Percentiles rank a stretch among this genome's conserved stretches.
Evolutionary conservation across 495 filamentous ascomycete species (phyloP).

Genomic region (Penicillium roqueforti): DNA sequence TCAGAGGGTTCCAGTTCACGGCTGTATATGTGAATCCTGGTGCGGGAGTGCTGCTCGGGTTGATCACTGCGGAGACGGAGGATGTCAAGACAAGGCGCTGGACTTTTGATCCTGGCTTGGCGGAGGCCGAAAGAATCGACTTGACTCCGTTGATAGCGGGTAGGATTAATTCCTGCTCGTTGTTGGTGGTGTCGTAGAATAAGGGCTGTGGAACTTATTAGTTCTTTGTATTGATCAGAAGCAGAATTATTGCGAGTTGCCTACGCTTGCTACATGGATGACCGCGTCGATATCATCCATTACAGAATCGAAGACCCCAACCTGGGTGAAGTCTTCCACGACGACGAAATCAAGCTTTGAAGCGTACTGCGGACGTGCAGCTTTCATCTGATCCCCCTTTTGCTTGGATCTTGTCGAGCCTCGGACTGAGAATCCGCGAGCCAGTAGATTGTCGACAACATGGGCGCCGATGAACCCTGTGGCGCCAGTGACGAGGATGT

Average conservation of each 20-base stretch:
- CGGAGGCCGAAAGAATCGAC: conserved; percentile 29
- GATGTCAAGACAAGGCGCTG: conserved; percentile 70
- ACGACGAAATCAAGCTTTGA: conserved; percentile 33
- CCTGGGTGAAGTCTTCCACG: conserved; percentile 34
- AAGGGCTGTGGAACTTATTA: conserved; percentile 12
- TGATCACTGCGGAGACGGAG: conserved; percentile 66
- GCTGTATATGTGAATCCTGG: conserved; percentile 55
- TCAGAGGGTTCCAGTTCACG: conserved; percentile 72
- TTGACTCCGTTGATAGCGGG: conserved; percentile 58
- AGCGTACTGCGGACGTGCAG: conserved; percentile 27
- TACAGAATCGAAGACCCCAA: conserved; percentile 32
- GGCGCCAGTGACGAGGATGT: conserved; percentile 40
- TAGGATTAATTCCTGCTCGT: conserved; percentile 64
- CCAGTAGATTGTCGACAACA: conserved; percentile 34
- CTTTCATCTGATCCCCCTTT: conserved; percentile 32
- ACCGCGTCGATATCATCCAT: conserved; percentile 35
- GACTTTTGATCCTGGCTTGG: conserved; percentile 52
- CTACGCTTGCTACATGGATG: conserved; percentile 41
- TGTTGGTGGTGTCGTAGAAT: conserved; percentile 43
- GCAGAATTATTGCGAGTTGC: not conserved
- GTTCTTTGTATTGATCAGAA: not conserved
- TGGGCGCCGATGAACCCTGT: conserved; percentile 43
- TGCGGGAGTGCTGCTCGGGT: conserved; percentile 35
- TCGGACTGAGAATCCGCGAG: conserved; percentile 33
- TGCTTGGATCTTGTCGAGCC: conserved; percentile 31